Base-by-base conservation (phyloP, 78 protist genomes). In the Chrysochromulina parva region DNA sequence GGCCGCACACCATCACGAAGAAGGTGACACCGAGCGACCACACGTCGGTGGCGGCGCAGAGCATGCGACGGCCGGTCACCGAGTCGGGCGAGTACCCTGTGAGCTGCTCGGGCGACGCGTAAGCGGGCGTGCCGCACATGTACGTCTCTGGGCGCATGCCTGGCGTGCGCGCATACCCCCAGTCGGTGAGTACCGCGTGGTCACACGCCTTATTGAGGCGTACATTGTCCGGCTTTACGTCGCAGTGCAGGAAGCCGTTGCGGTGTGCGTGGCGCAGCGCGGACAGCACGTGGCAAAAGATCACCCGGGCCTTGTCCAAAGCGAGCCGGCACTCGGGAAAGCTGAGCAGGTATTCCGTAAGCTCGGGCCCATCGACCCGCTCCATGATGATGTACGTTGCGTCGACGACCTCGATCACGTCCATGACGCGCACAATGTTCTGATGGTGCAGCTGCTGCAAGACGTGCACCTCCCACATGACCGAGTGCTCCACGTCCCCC, bases 341-440 rank as follows among this genome's bases (percentile, higher is more conserved):
- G 13, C 57, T 1, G 4, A 1, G 58, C 24, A 48, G 3, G 22
- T 13, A 48, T 13, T 74, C 22, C 57, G 53, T 10, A 14, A 74
- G 82, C 82, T 74, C 82, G 82, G 82, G 82, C 28, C 82, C 82
- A 1, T 48, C 50, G 28, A 65, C 24, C 71, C 24, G 71, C 82
- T 74, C 82, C 82, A 74, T 74, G 57, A 74, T 55, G 82, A 74
- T 74, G 82, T 74, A 74, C 28, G 54, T 38, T 7, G 82, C 82
- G 82, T 74, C 82, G 82, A 74, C 55, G 26, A 74, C 82, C 24
- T 74, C 82, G 57, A 74, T 74, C 28, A 74, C 82, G 55, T 74
- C 82, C 82, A 48, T 13, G 13, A 74, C 82, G 19, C 82, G 82
- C 55, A 74, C 82, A 55, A 74, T 19, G 57, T 74, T 2, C 82